Base-by-base conservation (phyloP, 1,284 basidiomycete genomes). In the Ceratobasidium sp. region DNA sequence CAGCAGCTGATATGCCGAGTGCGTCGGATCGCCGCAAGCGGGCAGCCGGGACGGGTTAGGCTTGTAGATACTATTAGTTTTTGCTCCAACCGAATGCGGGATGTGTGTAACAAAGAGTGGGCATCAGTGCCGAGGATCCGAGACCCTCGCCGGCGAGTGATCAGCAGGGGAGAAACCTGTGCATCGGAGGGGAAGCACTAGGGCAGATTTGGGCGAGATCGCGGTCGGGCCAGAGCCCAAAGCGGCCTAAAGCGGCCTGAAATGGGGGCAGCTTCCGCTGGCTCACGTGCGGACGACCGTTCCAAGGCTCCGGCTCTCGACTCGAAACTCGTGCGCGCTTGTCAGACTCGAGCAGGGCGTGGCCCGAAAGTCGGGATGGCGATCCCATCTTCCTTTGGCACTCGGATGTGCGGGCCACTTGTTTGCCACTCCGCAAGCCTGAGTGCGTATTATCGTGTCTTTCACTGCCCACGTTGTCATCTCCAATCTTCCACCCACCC, bases 391-490 rank as follows among this genome's bases (percentile, higher is more conserved):
- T 40, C 14, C 21, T 53, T 23, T 28, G 30, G 49, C 30, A 16
- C 8, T 69, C 66, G 66, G 66, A 69, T 69, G 64, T 69, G 66
- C 63, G 63, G 63, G 42, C 38, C 53, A 58, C 54, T 59, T 69
- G 66, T 69, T 69, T 69, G 66, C 66, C 66, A 69, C 66, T 69
- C 66, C 66, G 66, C 59, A 69, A 69, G 66, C 28, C 66, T 48
- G 28, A 48, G 56, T 58, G 42, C 8, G 23, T 54, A 59, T 59
- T 59, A 69, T 69, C 66, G 53, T 38, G 49, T 38, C 40, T 44
- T 44, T 21, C 63, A 54, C 51, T 67, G 66, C 66, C 66, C 66
- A 69, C 66, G 66, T 69, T 69, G 48, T 40, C 54, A 36, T 59
- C 38, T 28, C 54, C 66, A 42, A 69, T 69, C 66, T 36, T 51